Percentiles rank a stretch among this genome's conserved stretches.
These are phyloP conservation scores for Aspergillus amoenus DNA, from an alignment of 2,329 filamentous ascomycete genomes.

Conservation along the genomic window DNA sequence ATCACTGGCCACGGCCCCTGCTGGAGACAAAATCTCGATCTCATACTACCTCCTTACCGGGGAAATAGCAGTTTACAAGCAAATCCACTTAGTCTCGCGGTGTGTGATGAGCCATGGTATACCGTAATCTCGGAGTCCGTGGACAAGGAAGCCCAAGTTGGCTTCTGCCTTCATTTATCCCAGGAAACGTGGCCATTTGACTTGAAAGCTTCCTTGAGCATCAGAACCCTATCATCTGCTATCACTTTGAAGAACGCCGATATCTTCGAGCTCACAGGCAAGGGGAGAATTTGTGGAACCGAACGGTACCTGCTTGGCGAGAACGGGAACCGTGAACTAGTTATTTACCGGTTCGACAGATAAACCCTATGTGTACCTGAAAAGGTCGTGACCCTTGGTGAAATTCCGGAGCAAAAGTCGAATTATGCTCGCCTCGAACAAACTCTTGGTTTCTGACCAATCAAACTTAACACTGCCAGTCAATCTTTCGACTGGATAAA, in stretches of 20 bases:
- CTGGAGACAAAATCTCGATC: slow-evolving; percentile 48
- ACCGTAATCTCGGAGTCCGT: slow-evolving; percentile 37
- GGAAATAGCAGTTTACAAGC: slow-evolving; percentile 41
- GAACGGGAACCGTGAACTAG: slow-evolving; percentile 52
- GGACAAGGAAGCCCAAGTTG: slow-evolving; percentile 32
- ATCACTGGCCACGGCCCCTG: slow-evolving; percentile 52
- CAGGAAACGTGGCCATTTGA: slow-evolving; percentile 27
- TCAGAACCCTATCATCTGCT: slow-evolving; percentile 26
- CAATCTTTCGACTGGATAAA: slow-evolving; percentile 47
- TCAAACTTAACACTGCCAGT: background rate
- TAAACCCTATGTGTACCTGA: slow-evolving; percentile 12
- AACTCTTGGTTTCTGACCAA: background rate
- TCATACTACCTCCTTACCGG: slow-evolving; percentile 48
- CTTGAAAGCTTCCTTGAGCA: slow-evolving; percentile 27
- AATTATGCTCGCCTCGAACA: background rate
- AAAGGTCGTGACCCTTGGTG: background rate
- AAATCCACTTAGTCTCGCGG: slow-evolving; percentile 24
- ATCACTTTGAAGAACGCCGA: slow-evolving; percentile 32
- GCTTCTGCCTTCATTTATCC: slow-evolving; percentile 38
- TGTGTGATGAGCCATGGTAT: slow-evolving; percentile 33
- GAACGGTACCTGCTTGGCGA: slow-evolving; percentile 64
- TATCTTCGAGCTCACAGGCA: slow-evolving; percentile 51
- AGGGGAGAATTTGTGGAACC: slow-evolving; percentile 58
- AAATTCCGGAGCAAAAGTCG: background rate
- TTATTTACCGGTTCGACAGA: slow-evolving; percentile 53